Conservation (phyloP, 495 filamentous ascomycete genomes). For the Xylaria flabelliformis region DNA sequence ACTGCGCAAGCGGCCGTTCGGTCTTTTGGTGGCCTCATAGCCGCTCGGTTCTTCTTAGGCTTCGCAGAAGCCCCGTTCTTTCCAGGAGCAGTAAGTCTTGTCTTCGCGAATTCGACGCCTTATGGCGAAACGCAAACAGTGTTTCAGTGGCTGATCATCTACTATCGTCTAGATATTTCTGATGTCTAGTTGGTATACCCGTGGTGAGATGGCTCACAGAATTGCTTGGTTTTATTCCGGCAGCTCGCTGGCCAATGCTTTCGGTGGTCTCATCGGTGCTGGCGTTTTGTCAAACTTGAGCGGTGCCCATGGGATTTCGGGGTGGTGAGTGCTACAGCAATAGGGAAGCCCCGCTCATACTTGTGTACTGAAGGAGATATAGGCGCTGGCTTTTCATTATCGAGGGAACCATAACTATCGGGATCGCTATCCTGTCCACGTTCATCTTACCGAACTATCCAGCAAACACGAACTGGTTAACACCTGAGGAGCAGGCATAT, state of each 20-base stretch:
- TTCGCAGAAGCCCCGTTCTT: slow-evolving; percentile 65
- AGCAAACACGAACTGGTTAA: slow-evolving; percentile 50
- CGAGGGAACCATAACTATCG: slow-evolving; percentile 52
- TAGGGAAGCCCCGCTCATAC: background rate
- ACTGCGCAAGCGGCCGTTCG: slow-evolving; percentile 60
- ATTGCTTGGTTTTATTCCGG: slow-evolving; percentile 67
- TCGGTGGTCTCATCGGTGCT: slow-evolving; percentile 65
- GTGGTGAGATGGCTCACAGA: slow-evolving; percentile 53
- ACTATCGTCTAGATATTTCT: slow-evolving; percentile 39
- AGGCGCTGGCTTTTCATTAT: slow-evolving; percentile 49
- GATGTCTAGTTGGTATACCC: slow-evolving; percentile 60
- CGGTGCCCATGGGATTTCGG: slow-evolving; percentile 46
- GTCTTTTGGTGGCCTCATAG: slow-evolving; percentile 62
- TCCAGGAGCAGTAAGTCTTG: slow-evolving; percentile 45
- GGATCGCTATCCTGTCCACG: slow-evolving; percentile 43
- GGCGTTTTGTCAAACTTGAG: slow-evolving; percentile 52
- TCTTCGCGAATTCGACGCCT: background rate
- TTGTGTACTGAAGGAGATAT: background rate
- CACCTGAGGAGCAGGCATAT: slow-evolving; percentile 48
- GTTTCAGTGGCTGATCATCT: background rate
- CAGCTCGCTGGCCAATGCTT: slow-evolving; percentile 61
- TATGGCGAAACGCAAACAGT: background rate
- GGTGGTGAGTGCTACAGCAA: slow-evolving; percentile 41
- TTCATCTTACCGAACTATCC: slow-evolving; percentile 55
- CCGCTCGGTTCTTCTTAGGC: slow-evolving; percentile 68